A percentile compares a stretch with the other conserved stretches of the same genome.
Evolutionary conservation across 345 rosid species (phyloP).

Genomic region (Eucalyptus viminalis): DNA sequence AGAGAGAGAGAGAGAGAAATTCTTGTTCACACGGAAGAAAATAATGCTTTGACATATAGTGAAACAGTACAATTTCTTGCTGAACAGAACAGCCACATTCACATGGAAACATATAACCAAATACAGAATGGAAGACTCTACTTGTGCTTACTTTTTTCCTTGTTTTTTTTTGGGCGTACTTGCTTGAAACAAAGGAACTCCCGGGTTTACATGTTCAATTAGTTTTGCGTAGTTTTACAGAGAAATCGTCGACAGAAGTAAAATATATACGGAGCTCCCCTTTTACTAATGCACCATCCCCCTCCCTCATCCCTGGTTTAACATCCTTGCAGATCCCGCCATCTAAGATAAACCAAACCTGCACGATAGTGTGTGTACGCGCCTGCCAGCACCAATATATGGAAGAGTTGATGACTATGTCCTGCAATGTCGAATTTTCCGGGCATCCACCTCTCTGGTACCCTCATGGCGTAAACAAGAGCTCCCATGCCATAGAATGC

Average conservation of each 20-base stretch:
- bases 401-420: constrained; percentile 92
- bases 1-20: not conserved
- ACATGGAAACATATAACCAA: not conserved
- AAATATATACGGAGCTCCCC: not conserved
- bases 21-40: not conserved
- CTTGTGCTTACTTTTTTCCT: not conserved
- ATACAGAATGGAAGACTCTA: not conserved
- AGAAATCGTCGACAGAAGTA: not conserved
- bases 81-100: not conserved
- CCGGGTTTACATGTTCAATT: not conserved
- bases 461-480: constrained; percentile 63
- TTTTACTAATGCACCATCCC: not conserved
- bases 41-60: not conserved
- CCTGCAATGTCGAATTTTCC: constrained; percentile 95
- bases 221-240: not conserved
- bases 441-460: constrained; percentile 93
- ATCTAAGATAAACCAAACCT: constrained; percentile 68
- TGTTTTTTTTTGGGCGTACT: not conserved
- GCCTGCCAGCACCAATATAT: constrained; percentile 73
- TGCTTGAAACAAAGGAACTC: not conserved
- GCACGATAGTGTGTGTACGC: constrained; percentile 83
- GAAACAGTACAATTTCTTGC: not conserved
- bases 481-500: constrained; percentile 62
- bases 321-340: constrained; percentile 83
- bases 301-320: not conserved